These are phyloP conservation scores for Torulaspora indica DNA, from an alignment of 805 yeast species.

Conservation along the genomic window DNA sequence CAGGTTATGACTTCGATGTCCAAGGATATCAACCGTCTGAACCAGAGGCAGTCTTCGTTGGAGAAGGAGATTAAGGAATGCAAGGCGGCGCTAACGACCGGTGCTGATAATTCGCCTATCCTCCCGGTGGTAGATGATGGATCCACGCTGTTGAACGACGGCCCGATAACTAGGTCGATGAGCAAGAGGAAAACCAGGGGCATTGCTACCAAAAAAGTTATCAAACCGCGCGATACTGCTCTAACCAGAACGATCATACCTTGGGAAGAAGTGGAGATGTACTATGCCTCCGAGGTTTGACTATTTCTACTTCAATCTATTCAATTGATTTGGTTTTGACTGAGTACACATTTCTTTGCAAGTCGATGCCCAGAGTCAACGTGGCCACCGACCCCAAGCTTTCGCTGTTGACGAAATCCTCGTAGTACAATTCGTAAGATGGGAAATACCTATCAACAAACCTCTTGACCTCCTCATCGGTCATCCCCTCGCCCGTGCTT, in stretches of 20 bases:
- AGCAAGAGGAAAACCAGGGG: conserved; percentile 5
- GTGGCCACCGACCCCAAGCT: conserved; percentile 29
- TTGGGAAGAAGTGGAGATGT: conserved; percentile 28
- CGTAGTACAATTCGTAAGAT: conserved; percentile 66
- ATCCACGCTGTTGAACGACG: conserved; percentile 3
- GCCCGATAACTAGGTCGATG: conserved; percentile 15
- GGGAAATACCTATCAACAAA: conserved; percentile 89
- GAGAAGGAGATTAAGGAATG: conserved; percentile 12
- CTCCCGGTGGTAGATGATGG: conserved; percentile 2
- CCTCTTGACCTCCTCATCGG: conserved; percentile 56
- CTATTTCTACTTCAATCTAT: conserved; percentile 4
- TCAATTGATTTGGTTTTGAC: conserved; percentile 13
- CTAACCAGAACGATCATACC: conserved; percentile 28
- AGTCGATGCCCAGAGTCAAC: conserved; percentile 31
- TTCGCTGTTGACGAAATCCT: conserved; percentile 37
- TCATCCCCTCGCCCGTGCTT: conserved; percentile 69
- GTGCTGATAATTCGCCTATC: neutral
- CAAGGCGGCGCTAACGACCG: neutral
- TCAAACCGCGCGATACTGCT: conserved; percentile 9
- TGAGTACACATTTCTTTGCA: conserved; percentile 24
- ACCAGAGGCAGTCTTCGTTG: conserved; percentile 15
- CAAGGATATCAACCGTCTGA: conserved; percentile 16
- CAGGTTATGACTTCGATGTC: conserved; percentile 21
- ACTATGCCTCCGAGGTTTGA: conserved; percentile 10
- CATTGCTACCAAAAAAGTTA: conserved; percentile 4